These are phyloP conservation scores for Leishmania major DNA, from an alignment of 208 protist genomes.

Conservation along the genomic window DNA sequence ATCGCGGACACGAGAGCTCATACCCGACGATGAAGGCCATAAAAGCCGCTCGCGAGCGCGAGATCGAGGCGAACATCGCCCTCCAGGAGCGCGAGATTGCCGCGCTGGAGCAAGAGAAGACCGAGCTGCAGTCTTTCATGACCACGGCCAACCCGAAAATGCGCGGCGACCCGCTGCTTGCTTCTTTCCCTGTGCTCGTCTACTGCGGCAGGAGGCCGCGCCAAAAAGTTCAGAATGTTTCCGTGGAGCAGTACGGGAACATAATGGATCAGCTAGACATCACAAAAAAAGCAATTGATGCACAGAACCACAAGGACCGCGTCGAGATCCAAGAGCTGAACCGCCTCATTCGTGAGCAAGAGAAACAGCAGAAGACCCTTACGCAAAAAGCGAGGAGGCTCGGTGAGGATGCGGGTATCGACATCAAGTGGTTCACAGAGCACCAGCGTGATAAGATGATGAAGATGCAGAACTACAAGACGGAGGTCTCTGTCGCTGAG, in stretches of 20 bases:
- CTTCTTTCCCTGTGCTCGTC: conserved; percentile 75
- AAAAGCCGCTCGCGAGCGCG: conserved; percentile 53
- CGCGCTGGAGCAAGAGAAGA: conserved; percentile 56
- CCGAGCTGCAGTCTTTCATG: conserved; percentile 53
- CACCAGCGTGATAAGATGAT: conserved; percentile 16
- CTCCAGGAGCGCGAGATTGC: conserved; percentile 69
- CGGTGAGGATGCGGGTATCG: conserved; percentile 42
- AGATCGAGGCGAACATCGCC: conserved; percentile 66
- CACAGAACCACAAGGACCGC: conserved; percentile 56
- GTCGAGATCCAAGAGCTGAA: conserved; percentile 58
- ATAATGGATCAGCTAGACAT: conserved; percentile 73
- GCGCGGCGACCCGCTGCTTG: conserved; percentile 48
- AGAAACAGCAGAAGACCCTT: conserved; percentile 28
- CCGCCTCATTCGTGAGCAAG: conserved; percentile 56
- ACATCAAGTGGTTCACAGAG: conserved; percentile 31
- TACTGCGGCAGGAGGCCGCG: conserved; percentile 65
- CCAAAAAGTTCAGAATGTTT: conserved; percentile 44
- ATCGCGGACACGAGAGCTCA: background rate
- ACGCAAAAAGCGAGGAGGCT: conserved; percentile 31
- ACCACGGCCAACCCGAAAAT: conserved; percentile 28
- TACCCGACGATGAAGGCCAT: conserved; percentile 48
- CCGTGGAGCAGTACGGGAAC: conserved; percentile 76
- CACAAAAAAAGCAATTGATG: conserved; percentile 58
- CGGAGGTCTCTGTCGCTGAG: conserved; percentile 42
- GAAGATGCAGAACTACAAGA: conserved; percentile 29